Percentiles rank a stretch among this genome's conserved stretches.
These are phyloP conservation scores for Ammopiptanthus mongolicus DNA, from an alignment of 306 rosid genomes.

Conservation along the genomic window DNA sequence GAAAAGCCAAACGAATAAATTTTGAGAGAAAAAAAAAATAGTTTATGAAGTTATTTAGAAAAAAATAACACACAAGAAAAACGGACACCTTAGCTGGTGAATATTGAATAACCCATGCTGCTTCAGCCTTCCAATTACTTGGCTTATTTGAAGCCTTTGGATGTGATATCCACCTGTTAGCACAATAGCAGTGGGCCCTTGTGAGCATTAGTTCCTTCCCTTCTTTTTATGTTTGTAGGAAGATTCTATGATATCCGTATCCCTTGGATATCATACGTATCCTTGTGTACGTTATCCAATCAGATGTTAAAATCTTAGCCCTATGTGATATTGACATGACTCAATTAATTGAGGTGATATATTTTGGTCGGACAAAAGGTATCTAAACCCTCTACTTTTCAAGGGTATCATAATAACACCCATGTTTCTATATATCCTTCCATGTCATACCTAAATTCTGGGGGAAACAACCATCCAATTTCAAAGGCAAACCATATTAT, in stretches of 20 bases:
- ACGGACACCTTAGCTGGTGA: neutral
- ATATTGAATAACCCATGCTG: neutral
- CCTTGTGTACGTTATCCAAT: no score
- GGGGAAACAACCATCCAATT: neutral
- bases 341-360: no score
- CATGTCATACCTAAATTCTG: neutral
- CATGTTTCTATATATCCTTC: neutral
- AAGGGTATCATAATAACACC: no score
- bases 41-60: neutral
- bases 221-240: no score
- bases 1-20: neutral
- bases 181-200: neutral
- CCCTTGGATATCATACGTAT: no score
- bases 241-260: no score
- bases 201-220: conserved; percentile 3
- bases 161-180: conserved; percentile 11
- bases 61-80: neutral
- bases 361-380: no score
- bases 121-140: neutral
- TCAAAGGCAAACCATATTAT: neutral
- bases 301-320: no score
- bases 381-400: no score
- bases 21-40: neutral
- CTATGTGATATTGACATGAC: no score
- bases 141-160: conserved; percentile 9